Evolutionary conservation across 2,329 filamentous ascomycete genomes (phyloP).

Genomic region (Cercospora berteroae): DNA sequence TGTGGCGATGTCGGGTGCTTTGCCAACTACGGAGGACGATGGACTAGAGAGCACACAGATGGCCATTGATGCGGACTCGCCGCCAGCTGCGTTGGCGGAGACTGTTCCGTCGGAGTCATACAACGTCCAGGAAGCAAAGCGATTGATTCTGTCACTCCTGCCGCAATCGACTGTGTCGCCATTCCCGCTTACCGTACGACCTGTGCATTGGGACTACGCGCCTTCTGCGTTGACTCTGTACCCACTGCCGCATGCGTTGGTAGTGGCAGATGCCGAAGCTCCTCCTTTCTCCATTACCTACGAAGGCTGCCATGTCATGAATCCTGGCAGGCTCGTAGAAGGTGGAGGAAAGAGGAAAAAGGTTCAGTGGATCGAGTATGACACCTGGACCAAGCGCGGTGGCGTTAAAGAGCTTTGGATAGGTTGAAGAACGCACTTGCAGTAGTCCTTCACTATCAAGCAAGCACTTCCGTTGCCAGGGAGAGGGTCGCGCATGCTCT

Average conservation of each 20-base stretch:
- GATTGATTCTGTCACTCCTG: conserved; percentile 80
- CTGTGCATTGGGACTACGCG: conserved; percentile 87
- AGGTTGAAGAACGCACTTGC: conserved; percentile 18
- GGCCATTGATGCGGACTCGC: conserved; percentile 18
- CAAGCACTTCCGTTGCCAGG: background rate
- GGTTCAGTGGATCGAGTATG: conserved; percentile 86
- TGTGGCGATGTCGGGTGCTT: conserved; percentile 32
- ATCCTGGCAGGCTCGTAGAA: conserved; percentile 72
- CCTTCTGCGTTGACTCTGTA: conserved; percentile 74
- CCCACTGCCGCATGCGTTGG: conserved; percentile 78
- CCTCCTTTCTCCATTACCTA: conserved; percentile 86
- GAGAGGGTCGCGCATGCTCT: background rate
- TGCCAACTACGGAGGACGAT: conserved; percentile 28
- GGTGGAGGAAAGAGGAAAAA: conserved; percentile 60
- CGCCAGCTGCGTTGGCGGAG: conserved; percentile 9
- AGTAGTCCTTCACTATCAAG: background rate
- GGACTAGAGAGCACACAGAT: conserved; percentile 20
- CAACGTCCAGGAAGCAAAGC: conserved; percentile 33
- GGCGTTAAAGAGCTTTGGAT: conserved; percentile 59
- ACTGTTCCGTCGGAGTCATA: conserved; percentile 23
- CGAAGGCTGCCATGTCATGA: conserved; percentile 93
- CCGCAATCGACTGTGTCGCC: conserved; percentile 88
- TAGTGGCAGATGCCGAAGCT: conserved; percentile 78
- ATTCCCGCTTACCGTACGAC: conserved; percentile 75
- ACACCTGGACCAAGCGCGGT: conserved; percentile 61